phyloP scores from a whole-genome alignment of 176 grass and related monocot genomes.

The Urochloa ruziziensis region DNA sequence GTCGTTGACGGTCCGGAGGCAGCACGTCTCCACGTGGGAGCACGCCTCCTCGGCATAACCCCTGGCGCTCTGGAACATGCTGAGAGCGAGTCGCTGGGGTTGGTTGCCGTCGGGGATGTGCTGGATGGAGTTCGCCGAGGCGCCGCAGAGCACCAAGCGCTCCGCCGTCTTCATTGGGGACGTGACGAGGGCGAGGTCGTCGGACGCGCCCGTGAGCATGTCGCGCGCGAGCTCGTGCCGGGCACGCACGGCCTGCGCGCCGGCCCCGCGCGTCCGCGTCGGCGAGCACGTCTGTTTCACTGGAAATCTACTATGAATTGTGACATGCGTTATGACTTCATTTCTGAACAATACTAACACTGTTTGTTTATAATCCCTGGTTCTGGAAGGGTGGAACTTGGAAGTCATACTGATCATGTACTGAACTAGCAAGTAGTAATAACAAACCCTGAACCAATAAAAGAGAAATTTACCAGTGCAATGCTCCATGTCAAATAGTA shows the following conservation, averaged over 20 bases:
- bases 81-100: background rate
- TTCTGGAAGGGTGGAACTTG: no score
- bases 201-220: background rate
- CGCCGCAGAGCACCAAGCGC: background rate
- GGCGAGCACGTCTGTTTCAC: no score
- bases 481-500: no score
- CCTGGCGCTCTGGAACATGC: background rate
- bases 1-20: background rate
- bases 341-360: no score
- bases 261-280: background rate
- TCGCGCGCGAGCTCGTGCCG: background rate
- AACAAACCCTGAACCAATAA: no score
- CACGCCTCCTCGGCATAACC: background rate
- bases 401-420: no score
- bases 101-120: background rate
- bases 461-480: no score
- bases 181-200: background rate
- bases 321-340: no score
- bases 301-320: no score
- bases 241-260: background rate
- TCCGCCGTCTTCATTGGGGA: background rate
- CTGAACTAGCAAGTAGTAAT: no score
- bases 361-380: no score
- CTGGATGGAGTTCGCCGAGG: background rate
- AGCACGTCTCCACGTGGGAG: background rate